A percentile compares a stretch with the other conserved stretches of the same genome.
Evolutionary conservation across 108 stramenopile genomes (phyloP).

Genomic region (Schizochytrium sp.): DNA sequence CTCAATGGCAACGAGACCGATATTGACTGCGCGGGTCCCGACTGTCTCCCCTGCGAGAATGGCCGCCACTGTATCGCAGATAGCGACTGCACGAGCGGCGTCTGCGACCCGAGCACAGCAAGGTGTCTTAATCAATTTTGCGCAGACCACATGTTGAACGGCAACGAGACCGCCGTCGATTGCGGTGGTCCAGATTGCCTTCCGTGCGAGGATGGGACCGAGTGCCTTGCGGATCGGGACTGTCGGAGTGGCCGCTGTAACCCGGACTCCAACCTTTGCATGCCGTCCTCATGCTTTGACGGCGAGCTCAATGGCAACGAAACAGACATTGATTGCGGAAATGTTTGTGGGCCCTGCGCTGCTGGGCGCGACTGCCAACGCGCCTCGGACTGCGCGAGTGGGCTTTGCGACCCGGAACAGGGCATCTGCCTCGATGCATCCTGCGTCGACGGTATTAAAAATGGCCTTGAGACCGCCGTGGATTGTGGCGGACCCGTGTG

Average conservation of each 20-base stretch:
- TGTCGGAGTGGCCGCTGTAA: not conserved
- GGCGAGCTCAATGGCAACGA: not conserved
- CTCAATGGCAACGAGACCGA: constrained; percentile 22
- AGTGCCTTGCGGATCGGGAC: not conserved
- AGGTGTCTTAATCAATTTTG: not conserved
- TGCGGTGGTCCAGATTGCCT: constrained; percentile 18
- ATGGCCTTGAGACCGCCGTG: not conserved
- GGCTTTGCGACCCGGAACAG: not conserved
- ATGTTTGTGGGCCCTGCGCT: not conserved
- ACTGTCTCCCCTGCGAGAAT: not conserved
- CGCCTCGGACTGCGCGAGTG: not conserved
- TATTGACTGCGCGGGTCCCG: constrained; percentile 19
- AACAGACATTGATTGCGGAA: not conserved
- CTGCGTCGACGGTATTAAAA: not conserved
- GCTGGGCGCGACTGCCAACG: not conserved
- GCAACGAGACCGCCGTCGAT: constrained; percentile 15
- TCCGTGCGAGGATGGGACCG: not conserved
- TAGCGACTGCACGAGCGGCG: constrained; percentile 1
- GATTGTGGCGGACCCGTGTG: constrained; percentile 1
- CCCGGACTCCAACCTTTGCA: not conserved
- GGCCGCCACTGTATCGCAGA: not conserved
- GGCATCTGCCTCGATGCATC: not conserved
- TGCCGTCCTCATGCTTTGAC: not conserved
- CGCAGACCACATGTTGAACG: constrained; percentile 9
- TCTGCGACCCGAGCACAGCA: not conserved